Percentiles rank a stretch among this genome's conserved stretches.
Conservation (phyloP, 768 basidiomycete species). For the Paxillus involutus region DNA sequence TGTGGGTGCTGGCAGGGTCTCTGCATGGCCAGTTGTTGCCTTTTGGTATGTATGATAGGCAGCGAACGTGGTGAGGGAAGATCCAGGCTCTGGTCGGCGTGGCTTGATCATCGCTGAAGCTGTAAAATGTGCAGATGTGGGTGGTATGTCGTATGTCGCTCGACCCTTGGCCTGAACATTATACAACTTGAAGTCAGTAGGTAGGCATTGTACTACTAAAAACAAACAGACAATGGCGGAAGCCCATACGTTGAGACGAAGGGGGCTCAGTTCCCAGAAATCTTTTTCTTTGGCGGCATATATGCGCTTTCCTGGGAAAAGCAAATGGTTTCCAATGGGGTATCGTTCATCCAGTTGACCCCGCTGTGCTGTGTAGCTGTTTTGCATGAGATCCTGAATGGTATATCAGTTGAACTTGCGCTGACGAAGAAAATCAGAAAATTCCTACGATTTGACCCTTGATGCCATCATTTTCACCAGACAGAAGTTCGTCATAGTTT, state of each 20-base stretch:
- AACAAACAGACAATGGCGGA: neutral
- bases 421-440: neutral
- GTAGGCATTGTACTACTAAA: neutral
- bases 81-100: no score
- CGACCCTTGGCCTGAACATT: neutral
- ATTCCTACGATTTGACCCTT: neutral
- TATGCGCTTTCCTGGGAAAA: conserved; percentile 4
- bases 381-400: neutral
- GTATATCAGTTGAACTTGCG: no score
- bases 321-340: neutral
- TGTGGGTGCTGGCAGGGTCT: no score
- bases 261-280: neutral
- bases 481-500: no score
- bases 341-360: neutral
- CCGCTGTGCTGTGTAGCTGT: neutral
- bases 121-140: neutral
- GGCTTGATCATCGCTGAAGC: neutral
- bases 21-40: no score
- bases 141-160: neutral
- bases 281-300: neutral
- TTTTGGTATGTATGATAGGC: no score
- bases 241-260: conserved; percentile 1
- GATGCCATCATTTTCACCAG: neutral
- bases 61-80: no score
- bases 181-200: neutral